These are phyloP conservation scores for Pseudogymnoascus sp. DNA, from an alignment of 2,329 filamentous ascomycete genomes.

Conservation along the genomic window DNA sequence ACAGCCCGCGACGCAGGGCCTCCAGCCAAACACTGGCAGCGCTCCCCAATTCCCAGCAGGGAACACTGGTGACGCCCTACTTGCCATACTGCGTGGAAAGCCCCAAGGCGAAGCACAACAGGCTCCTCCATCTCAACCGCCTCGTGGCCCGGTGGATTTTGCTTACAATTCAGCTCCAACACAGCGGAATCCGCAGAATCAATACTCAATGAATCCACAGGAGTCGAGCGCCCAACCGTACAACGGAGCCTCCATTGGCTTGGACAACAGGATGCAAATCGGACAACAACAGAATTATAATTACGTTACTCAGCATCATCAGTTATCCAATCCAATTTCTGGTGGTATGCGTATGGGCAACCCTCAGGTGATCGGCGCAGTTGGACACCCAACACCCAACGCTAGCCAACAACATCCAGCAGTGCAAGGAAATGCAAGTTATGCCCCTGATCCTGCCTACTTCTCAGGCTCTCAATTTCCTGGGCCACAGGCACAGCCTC, in stretches of 20 bases:
- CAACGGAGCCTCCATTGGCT: not conserved
- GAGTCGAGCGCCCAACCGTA: not conserved
- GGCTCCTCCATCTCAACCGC: not conserved
- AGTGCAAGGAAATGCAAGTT: not conserved
- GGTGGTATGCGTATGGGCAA: constrained; percentile 1
- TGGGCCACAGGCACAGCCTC: constrained; percentile 15
- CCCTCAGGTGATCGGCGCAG: not conserved
- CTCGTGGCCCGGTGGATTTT: not conserved
- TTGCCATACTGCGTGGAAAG: constrained; percentile 42
- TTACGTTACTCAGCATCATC: not conserved
- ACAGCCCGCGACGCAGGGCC: constrained; percentile 43
- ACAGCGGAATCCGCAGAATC: not conserved
- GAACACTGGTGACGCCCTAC: constrained; percentile 38
- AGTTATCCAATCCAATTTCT: not conserved
- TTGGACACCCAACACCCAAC: not conserved
- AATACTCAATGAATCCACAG: not conserved
- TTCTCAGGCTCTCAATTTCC: not conserved
- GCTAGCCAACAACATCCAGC: not conserved
- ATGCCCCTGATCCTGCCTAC: not conserved
- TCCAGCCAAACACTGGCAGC: constrained; percentile 29
- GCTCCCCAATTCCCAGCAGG: constrained; percentile 14
- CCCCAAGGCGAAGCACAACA: constrained; percentile 14
- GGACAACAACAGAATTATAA: not conserved
- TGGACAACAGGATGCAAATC: not conserved
- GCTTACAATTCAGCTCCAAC: not conserved